Percentiles rank a stretch among this genome's conserved stretches.
These are phyloP conservation scores for Tuber umbilicatum DNA, from an alignment of 495 filamentous ascomycete genomes.

Conservation along the genomic window DNA sequence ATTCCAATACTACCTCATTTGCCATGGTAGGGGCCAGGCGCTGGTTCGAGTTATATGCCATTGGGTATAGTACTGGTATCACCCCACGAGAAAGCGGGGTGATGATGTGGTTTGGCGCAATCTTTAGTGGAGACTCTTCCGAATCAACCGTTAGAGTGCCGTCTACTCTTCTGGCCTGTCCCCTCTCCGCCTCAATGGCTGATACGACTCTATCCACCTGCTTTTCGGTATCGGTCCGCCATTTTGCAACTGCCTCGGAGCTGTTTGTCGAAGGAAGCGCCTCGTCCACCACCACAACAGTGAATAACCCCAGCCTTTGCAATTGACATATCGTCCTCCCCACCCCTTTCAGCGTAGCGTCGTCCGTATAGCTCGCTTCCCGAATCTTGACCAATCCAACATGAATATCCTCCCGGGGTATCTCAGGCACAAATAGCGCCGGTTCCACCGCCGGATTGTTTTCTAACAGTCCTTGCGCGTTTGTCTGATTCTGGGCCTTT, in stretches of 20 bases:
- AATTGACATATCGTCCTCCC: slow-evolving; percentile 79
- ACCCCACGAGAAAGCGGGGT: slow-evolving; percentile 65
- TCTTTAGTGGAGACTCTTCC: slow-evolving; percentile 37
- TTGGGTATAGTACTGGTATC: slow-evolving; percentile 67
- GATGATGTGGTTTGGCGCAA: slow-evolving; percentile 56
- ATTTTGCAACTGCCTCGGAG: slow-evolving; percentile 29
- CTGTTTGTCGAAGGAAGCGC: slow-evolving; percentile 11
- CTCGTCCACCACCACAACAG: slow-evolving; percentile 71
- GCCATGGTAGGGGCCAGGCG: slow-evolving; percentile 52
- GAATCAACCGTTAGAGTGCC: slow-evolving; percentile 46
- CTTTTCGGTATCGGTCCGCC: slow-evolving; percentile 48
- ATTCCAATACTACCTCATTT: slow-evolving; percentile 62
- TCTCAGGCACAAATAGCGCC: slow-evolving; percentile 26
- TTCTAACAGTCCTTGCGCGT: slow-evolving; percentile 28
- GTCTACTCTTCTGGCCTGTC: slow-evolving; percentile 62
- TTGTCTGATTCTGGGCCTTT: slow-evolving; percentile 24
- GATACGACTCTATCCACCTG: slow-evolving; percentile 69
- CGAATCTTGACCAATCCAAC: slow-evolving; percentile 81
- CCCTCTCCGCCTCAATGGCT: slow-evolving; percentile 62
- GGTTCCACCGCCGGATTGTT: slow-evolving; percentile 15
- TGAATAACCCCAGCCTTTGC: slow-evolving; percentile 67
- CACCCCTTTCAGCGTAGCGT: slow-evolving; percentile 63
- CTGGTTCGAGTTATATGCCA: slow-evolving; percentile 61
- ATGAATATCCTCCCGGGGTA: slow-evolving; percentile 55
- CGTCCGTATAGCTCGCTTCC: slow-evolving; percentile 60